Percentiles rank a stretch among this genome's conserved stretches.
Conservation (phyloP, 2,329 filamentous ascomycete species). For the Hypoxylon sp. region DNA sequence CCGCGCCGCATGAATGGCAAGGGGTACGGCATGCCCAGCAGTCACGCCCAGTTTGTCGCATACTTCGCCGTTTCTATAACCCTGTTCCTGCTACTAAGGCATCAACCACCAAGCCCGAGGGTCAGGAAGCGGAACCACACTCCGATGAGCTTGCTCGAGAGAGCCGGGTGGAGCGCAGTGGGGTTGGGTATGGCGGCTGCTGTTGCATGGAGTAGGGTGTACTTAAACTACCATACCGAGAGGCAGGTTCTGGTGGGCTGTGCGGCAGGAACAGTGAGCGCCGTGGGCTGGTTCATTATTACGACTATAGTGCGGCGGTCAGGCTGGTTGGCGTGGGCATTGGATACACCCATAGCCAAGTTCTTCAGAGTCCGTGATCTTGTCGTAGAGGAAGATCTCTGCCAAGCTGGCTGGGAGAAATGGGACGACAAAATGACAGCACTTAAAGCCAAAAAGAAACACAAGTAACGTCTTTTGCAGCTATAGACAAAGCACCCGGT, state of each 20-base stretch:
- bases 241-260: slow-evolving; percentile 89
- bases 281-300: slow-evolving; percentile 82
- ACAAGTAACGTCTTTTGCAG: slow-evolving; percentile 23
- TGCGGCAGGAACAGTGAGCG: slow-evolving; percentile 78
- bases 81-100: slow-evolving; percentile 87
- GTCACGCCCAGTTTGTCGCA: slow-evolving; percentile 93
- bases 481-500: not conserved
- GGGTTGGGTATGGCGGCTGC: slow-evolving; percentile 73
- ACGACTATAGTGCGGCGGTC: slow-evolving; percentile 76
- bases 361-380: slow-evolving; percentile 85
- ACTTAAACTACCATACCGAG: slow-evolving; percentile 92
- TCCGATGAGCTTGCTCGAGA: slow-evolving; percentile 73
- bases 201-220: slow-evolving; percentile 87
- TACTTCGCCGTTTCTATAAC: slow-evolving; percentile 90
- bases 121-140: slow-evolving; percentile 60
- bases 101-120: slow-evolving; percentile 69
- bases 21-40: slow-evolving; percentile 96
- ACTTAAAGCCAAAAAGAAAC: slow-evolving; percentile 54
- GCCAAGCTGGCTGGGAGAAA: slow-evolving; percentile 93
- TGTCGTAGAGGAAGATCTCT: slow-evolving; percentile 87
- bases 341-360: slow-evolving; percentile 76
- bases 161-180: slow-evolving; percentile 68
- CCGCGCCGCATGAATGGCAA: slow-evolving; percentile 88
- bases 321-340: slow-evolving; percentile 79
- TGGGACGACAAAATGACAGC: slow-evolving; percentile 75